Evolutionary conservation across 1,284 basidiomycete species (phyloP), one percentile per base, ranked within the genome.

Genomic region (Cryptococcus maquisensis): DNA sequence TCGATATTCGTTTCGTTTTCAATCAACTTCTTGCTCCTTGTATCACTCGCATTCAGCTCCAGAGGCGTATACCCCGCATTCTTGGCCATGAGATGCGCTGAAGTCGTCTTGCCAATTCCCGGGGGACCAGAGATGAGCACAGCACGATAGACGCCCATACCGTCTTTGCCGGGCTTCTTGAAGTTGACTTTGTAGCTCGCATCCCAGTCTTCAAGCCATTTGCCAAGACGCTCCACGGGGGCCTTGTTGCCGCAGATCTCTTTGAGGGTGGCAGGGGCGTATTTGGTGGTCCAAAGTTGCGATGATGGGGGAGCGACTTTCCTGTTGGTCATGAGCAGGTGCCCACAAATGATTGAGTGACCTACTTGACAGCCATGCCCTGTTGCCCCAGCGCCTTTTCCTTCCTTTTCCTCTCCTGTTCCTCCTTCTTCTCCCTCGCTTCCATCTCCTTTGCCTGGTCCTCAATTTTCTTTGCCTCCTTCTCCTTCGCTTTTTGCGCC

Each of bases 41-140:
- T 82, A 67, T 98, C 96, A 74, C 92, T 96, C 0, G 96, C 95
- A 65, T 98, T 98, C 59, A 98, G 80, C 70, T 98, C 95, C 55
- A 98, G 88, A 0, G 92, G 88, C 7, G 86, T 88, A 66, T 88
- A 97, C 0, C 95, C 96, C 42, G 84, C 90, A 23, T 88, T 75
- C 69, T 88, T 87, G 2, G 95, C 93, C 56, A 90, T 87, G 32
- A 99, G 71, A 75, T 98, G 95, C 1, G 95, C 95, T 56, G 89
- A 88, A 0, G 93, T 97, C 4, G 95, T 99, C 79, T 99, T 99
- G 28, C 95, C 95, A 54, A 98, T 96, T 2, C 96, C 95, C 4
- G 95, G 95, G 2, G 94, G 85, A 0, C 95, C 95, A 1, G 90
- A 90, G 57, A 98, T 85, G 56, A 99, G 79, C 1, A 97, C 83